Conservation (phyloP, 164 flowering plant genomes). For the Litsea cubeba region DNA sequence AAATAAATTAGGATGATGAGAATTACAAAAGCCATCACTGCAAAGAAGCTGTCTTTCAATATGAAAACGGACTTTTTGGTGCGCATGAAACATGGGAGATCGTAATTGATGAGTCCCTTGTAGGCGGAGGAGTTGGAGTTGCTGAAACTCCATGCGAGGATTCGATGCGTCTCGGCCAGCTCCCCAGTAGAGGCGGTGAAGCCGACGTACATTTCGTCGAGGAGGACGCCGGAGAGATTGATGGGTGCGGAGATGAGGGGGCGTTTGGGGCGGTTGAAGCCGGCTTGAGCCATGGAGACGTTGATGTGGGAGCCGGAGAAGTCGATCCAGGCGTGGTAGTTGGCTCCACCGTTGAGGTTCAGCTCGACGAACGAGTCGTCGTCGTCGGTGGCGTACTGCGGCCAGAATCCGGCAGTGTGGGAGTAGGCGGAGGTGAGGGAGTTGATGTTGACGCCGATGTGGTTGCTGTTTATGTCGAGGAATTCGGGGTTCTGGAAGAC, state of each 20-base stretch:
- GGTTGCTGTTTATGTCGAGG: slow-evolving; percentile 10
- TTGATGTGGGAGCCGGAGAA: slow-evolving; percentile 17
- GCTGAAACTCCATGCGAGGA: slow-evolving; percentile 44
- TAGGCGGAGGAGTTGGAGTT: slow-evolving; percentile 31
- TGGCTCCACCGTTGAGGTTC: slow-evolving; percentile 25
- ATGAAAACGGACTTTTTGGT: slow-evolving; percentile 8
- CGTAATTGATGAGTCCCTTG: slow-evolving; percentile 23
- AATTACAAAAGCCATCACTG: slow-evolving; percentile 5
- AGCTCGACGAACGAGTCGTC: slow-evolving; percentile 12
- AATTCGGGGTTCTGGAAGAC: slow-evolving; percentile 8
- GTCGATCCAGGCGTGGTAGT: slow-evolving; percentile 48
- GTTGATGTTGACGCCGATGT: slow-evolving; percentile 14
- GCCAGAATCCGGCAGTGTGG: slow-evolving; percentile 28
- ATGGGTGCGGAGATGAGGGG: slow-evolving; percentile 20
- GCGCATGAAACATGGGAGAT: slow-evolving; percentile 36
- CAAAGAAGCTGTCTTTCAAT: slow-evolving; percentile 17
- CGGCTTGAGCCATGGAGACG: slow-evolving; percentile 38
- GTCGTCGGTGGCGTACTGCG: neutral
- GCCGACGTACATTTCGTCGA: slow-evolving; percentile 40
- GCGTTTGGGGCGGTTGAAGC: slow-evolving; percentile 22
- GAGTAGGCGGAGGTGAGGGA: slow-evolving; percentile 4
- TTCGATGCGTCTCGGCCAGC: slow-evolving; percentile 30
- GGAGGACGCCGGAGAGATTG: slow-evolving; percentile 29
- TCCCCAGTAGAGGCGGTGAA: slow-evolving; percentile 31
- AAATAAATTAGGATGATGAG: slow-evolving; percentile 3